Conservation (phyloP, 768 basidiomycete genomes). For the Lactifluus subvellereus region DNA sequence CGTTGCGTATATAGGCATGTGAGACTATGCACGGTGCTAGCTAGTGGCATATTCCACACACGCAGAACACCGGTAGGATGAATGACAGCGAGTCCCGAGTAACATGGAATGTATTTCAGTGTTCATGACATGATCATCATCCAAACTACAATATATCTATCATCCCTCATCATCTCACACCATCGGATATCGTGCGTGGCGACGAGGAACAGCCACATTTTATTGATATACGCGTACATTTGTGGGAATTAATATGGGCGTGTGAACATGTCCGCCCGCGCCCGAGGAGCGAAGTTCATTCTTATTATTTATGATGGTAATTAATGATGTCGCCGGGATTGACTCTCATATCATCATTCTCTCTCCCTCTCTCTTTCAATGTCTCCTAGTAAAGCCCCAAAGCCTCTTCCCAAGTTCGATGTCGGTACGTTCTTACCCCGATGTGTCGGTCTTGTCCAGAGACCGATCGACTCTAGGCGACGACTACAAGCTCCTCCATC, state of each 20-base stretch:
- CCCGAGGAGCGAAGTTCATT: not conserved
- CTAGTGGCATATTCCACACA: not conserved
- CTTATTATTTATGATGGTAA: not conserved
- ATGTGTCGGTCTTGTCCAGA: not conserved
- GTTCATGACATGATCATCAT: too few relatives aligned
- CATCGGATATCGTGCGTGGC: too few relatives aligned
- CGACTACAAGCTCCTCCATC: slow-evolving; percentile 67
- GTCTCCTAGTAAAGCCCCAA: slow-evolving; percentile 40
- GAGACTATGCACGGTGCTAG: not conserved
- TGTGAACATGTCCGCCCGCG: slow-evolving; percentile 1
- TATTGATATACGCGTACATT: not conserved
- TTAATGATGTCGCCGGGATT: not conserved
- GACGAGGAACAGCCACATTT: not conserved
- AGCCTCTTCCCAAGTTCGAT: slow-evolving; percentile 69
- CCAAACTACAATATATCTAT: too few relatives aligned
- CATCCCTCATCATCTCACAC: not conserved
- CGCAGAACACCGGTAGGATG: not conserved
- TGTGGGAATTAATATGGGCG: not conserved
- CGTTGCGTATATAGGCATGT: not conserved
- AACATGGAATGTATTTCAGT: too few relatives aligned
- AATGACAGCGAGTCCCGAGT: not conserved
- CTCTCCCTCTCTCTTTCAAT: slow-evolving; percentile 22
- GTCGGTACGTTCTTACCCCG: slow-evolving; percentile 42
- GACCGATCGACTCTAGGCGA: slow-evolving; percentile 41
- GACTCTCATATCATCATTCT: slow-evolving; percentile 18